Evolutionary conservation across 73 alveolate genomes (phyloP).

Genomic region (Paraurostyla sp.): DNA sequence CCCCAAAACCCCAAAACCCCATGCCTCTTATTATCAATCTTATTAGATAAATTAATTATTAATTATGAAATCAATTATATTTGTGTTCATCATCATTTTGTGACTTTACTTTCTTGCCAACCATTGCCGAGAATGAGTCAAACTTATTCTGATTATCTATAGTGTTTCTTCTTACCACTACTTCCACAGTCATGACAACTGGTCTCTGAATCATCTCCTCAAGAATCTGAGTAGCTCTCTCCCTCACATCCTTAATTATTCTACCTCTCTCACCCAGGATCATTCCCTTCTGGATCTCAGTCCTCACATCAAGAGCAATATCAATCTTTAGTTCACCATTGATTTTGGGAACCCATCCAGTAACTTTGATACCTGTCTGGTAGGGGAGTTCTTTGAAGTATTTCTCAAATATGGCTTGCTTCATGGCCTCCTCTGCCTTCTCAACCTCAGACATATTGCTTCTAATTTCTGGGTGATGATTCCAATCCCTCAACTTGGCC

Average conservation of each 20-base stretch:
- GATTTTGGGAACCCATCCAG: constrained; percentile 71
- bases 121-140: too few relatives aligned
- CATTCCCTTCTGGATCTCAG: constrained; percentile 52
- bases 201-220: constrained; percentile 58
- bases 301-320: constrained; percentile 37
- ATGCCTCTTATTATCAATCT: too few relatives aligned
- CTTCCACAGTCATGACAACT: constrained; percentile 51
- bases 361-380: constrained; percentile 48
- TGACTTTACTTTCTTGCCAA: too few relatives aligned
- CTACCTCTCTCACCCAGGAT: constrained; percentile 68
- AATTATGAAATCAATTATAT: too few relatives aligned
- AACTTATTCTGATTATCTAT: constrained; percentile 10
- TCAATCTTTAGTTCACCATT: constrained; percentile 71
- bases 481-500: constrained; percentile 48
- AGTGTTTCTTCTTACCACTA: constrained; percentile 22
- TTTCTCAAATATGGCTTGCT: constrained; percentile 47
- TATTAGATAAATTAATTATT: too few relatives aligned
- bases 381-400: constrained; percentile 66
- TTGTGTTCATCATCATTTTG: too few relatives aligned
- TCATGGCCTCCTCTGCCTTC: constrained; percentile 64
- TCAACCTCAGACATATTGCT: constrained; percentile 50
- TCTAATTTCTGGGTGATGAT: constrained; percentile 56
- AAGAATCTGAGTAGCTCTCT: constrained; percentile 31
- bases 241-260: constrained; percentile 53
- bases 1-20: too few relatives aligned